A percentile compares a stretch with the other conserved stretches of the same genome.
phyloP scores from a whole-genome alignment of 176 grass and related monocot species.

The Elymus sibiricus region DNA sequence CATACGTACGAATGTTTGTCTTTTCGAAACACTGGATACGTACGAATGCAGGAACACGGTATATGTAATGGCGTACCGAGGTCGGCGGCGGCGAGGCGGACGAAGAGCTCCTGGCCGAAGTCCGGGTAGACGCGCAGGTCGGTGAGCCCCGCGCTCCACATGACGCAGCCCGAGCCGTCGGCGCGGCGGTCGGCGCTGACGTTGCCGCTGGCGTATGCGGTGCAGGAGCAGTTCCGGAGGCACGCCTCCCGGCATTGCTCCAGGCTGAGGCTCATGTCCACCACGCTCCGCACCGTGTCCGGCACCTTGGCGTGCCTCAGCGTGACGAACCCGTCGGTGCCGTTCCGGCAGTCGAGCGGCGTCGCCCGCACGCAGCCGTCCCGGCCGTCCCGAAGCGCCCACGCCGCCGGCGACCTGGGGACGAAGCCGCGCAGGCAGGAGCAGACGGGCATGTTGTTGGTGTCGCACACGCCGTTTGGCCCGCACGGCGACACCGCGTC shows the following conservation, averaged over 20 bases:
- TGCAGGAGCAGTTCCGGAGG: constrained; percentile 57
- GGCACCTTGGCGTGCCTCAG: constrained; percentile 60
- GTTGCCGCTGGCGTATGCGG: constrained; percentile 50
- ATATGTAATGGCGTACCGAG: constrained; percentile 26
- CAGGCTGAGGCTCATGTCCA: constrained; percentile 31
- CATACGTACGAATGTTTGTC: too few relatives aligned
- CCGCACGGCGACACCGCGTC: constrained; percentile 54
- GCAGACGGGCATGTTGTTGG: constrained; percentile 39
- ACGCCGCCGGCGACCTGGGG: constrained; percentile 22
- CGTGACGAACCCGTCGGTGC: constrained; percentile 40
- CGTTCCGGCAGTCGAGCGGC: constrained; percentile 33
- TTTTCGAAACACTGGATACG: neutral
- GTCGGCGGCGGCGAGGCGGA: constrained; percentile 45
- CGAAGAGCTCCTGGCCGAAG: constrained; percentile 57
- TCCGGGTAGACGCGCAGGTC: constrained; percentile 51
- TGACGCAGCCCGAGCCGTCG: constrained; percentile 37
- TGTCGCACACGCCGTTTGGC: constrained; percentile 49
- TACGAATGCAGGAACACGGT: neutral
- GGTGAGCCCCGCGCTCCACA: constrained; percentile 45
- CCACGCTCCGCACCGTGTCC: constrained; percentile 38
- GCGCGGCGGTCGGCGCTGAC: constrained; percentile 27
- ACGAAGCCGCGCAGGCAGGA: constrained; percentile 44
- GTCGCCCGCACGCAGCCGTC: constrained; percentile 46
- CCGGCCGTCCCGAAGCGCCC: constrained; percentile 41
- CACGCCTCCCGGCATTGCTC: constrained; percentile 41